Percentiles rank a stretch among this genome's conserved stretches.
phyloP scores from a whole-genome alignment of 2,329 filamentous ascomycete genomes.

The Aspergillus nomiae region DNA sequence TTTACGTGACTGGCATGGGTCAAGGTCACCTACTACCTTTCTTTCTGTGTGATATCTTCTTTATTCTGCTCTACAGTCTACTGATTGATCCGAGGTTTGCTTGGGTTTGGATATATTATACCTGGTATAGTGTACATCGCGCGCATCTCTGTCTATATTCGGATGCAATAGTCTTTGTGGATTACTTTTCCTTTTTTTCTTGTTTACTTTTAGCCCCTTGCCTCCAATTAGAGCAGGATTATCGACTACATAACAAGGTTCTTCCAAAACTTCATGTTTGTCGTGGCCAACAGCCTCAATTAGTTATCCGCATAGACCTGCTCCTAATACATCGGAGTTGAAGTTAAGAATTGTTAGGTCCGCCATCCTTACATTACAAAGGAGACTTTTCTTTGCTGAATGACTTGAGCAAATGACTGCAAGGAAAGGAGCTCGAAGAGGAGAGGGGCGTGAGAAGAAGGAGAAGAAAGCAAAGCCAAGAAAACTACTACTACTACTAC shows the following conservation, averaged over 20 bases:
- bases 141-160: slow-evolving; percentile 13
- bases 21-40: slow-evolving; percentile 1
- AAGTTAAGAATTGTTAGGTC: neutral
- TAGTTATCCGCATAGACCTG: neutral
- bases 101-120: slow-evolving; percentile 10
- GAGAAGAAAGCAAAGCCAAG: neutral
- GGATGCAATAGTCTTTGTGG: slow-evolving; percentile 1
- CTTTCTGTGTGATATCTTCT: neutral
- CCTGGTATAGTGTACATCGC: neutral
- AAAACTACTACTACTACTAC: neutral
- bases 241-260: slow-evolving; percentile 5
- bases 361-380: neutral
- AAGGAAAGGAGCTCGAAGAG: neutral
- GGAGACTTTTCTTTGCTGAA: neutral
- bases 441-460: neutral
- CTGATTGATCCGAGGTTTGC: neutral
- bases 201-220: neutral
- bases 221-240: neutral
- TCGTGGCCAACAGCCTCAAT: neutral
- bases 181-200: neutral
- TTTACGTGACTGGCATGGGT: neutral
- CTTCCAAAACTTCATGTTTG: neutral
- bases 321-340: neutral
- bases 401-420: neutral
- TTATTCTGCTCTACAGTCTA: neutral